Conservation (phyloP, 345 rosid species). For the Trapa bicornis region DNA sequence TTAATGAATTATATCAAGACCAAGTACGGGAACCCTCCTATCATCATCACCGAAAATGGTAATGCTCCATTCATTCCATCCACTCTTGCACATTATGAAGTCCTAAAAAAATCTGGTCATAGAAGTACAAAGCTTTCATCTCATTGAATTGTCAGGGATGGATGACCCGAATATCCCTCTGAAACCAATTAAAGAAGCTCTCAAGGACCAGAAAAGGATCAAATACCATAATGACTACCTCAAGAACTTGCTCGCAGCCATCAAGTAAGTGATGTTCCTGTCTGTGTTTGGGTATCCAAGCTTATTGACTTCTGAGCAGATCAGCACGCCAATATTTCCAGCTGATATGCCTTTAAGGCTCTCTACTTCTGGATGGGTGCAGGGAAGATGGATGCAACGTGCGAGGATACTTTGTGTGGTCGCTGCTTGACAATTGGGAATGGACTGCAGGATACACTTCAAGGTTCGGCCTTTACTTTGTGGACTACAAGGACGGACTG, state of each 20-base stretch:
- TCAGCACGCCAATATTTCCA: too few relatives aligned
- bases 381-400: conserved; percentile 96
- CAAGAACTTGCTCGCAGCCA: conserved; percentile 55
- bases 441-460: conserved; percentile 87
- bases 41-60: conserved; percentile 64
- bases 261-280: conserved; percentile 26
- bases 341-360: too few relatives aligned
- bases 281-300: background rate
- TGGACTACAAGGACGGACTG: conserved; percentile 66
- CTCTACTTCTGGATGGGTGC: conserved; percentile 4
- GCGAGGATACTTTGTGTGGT: conserved; percentile 88
- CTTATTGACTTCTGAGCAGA: background rate
- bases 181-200: conserved; percentile 41
- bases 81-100: too few relatives aligned
- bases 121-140: too few relatives aligned
- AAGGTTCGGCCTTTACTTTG: conserved; percentile 82
- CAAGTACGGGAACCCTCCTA: conserved; percentile 46
- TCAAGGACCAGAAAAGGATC: conserved; percentile 74
- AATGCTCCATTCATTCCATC: background rate
- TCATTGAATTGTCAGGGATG: conserved; percentile 41
- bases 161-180: conserved; percentile 55
- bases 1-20: conserved; percentile 59
- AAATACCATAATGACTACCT: conserved; percentile 72
- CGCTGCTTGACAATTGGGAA: conserved; percentile 87
- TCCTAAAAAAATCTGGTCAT: too few relatives aligned